Base-by-base conservation (phyloP, 2,329 filamentous ascomycete genomes). In the Aspergillus sp. region DNA sequence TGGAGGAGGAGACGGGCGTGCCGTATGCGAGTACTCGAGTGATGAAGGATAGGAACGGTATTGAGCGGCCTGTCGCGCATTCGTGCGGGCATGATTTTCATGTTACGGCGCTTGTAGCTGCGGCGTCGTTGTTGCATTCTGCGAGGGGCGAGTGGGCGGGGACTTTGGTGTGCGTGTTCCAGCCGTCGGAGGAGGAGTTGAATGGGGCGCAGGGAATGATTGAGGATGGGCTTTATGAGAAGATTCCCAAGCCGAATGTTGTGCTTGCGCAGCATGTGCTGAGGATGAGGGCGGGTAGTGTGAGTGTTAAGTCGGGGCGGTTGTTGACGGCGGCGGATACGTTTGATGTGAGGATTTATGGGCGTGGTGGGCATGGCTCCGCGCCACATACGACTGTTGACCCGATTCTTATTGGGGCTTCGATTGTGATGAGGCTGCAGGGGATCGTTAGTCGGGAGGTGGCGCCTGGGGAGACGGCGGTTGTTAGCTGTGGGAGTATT, bases 1-100 rank as follows among this genome's bases (percentile, higher is more conserved):
- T 84, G 0, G 55, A 73, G 47, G 82, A 85, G 60, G 62, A 68
- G 17, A 83, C 80, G 0, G 74, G 72, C 0, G 62, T 85, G 0
- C 57, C 66, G 0, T 85, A 84, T 57, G 75, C 80, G 0, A 82
- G 79, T 57, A 75, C 58, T 10, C 68, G 54, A 50, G 60, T 55
- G 7, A 70, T 71, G 58, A 66, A 65, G 27, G 73, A 76, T 53
- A 49, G 61, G 2, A 71, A 77, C 7, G 79, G 78, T 0, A 60
- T 68, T 0, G 66, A 72, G 46, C 75, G 75, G 45, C 76, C 78
- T 0, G 77, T 83, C 0, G 85, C 86, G 82, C 83, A 86, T 62
- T 82, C 82, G 19, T 86, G 82, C 60, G 83, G 83, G 0, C 83
- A 86, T 56, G 82, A 84, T 54, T 79, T 83, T 69, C 82, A 86